These are phyloP conservation scores for Plasmopara viticola DNA, from an alignment of 352 stramenopile genomes.

Conservation along the genomic window DNA sequence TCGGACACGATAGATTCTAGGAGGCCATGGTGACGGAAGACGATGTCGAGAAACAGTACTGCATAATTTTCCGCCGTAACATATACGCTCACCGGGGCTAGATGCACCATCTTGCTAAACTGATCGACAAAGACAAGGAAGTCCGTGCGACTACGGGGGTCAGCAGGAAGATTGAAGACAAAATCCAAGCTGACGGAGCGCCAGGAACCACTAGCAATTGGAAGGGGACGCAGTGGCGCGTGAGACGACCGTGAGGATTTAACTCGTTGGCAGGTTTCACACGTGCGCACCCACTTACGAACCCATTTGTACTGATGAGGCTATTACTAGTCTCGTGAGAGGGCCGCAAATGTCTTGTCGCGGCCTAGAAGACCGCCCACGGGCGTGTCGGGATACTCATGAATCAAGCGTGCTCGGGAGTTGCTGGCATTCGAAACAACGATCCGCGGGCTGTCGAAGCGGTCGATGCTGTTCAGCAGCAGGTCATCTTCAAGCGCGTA, in stretches of 20 bases:
- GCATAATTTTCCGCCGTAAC: background rate
- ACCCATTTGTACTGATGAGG: slow-evolving; percentile 3
- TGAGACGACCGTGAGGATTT: background rate
- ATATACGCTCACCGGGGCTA: background rate
- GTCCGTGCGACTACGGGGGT: background rate
- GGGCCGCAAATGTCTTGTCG: slow-evolving; percentile 1
- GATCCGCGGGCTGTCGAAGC: background rate
- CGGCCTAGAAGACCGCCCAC: background rate
- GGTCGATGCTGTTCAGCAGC: background rate
- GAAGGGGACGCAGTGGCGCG: background rate
- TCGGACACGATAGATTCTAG: background rate
- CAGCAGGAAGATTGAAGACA: background rate
- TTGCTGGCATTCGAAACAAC: background rate
- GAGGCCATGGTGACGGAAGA: background rate
- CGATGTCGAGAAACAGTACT: background rate
- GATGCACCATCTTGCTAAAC: background rate
- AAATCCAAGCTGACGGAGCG: background rate
- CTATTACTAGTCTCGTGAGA: background rate
- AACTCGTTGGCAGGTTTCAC: slow-evolving; percentile 2
- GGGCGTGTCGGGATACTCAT: slow-evolving; percentile 1
- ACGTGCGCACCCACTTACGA: slow-evolving; percentile 1
- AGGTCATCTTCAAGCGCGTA: background rate
- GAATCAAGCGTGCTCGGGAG: background rate
- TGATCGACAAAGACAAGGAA: background rate
- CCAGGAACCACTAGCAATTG: background rate